These are phyloP conservation scores for Colletotrichum somersetense DNA, from an alignment of 2,329 filamentous ascomycete genomes.

Conservation along the genomic window DNA sequence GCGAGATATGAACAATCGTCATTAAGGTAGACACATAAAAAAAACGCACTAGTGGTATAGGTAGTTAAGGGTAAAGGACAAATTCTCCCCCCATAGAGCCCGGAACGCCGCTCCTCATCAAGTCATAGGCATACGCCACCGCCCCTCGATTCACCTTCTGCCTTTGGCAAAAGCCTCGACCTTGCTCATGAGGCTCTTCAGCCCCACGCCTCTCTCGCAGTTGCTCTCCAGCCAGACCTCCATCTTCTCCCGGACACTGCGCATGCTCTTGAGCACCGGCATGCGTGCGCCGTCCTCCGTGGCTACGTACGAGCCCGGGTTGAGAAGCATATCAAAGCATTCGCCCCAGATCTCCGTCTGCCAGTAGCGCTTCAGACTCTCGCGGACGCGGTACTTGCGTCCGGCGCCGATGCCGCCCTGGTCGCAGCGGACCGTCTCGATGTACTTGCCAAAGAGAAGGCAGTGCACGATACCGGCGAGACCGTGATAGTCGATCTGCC, in stretches of 20 bases:
- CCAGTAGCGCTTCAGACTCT: slow-evolving; percentile 94
- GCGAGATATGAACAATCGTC: neutral
- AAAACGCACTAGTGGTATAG: slow-evolving; percentile 39
- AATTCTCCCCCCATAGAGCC: neutral
- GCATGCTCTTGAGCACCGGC: slow-evolving; percentile 81
- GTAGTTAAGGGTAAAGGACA: slow-evolving; percentile 5
- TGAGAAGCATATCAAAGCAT: slow-evolving; percentile 87
- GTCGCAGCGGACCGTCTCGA: slow-evolving; percentile 78
- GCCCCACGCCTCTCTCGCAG: slow-evolving; percentile 81
- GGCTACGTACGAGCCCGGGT: slow-evolving; percentile 77
- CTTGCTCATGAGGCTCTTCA: slow-evolving; percentile 78
- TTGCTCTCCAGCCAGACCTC: slow-evolving; percentile 85
- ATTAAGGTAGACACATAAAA: neutral
- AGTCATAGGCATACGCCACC: neutral
- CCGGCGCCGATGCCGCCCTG: slow-evolving; percentile 68
- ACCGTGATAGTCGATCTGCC: slow-evolving; percentile 96
- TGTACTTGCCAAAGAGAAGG: slow-evolving; percentile 94
- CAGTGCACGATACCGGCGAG: slow-evolving; percentile 89
- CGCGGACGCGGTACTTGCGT: slow-evolving; percentile 83
- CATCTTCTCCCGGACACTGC: slow-evolving; percentile 79
- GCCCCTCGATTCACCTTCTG: slow-evolving; percentile 45
- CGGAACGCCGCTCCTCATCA: slow-evolving; percentile 32
- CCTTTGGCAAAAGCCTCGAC: slow-evolving; percentile 65
- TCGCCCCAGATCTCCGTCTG: slow-evolving; percentile 90
- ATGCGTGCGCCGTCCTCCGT: slow-evolving; percentile 75